phyloP scores from a whole-genome alignment of 2,329 filamentous ascomycete species.

The Colletotrichum graminicola region DNA sequence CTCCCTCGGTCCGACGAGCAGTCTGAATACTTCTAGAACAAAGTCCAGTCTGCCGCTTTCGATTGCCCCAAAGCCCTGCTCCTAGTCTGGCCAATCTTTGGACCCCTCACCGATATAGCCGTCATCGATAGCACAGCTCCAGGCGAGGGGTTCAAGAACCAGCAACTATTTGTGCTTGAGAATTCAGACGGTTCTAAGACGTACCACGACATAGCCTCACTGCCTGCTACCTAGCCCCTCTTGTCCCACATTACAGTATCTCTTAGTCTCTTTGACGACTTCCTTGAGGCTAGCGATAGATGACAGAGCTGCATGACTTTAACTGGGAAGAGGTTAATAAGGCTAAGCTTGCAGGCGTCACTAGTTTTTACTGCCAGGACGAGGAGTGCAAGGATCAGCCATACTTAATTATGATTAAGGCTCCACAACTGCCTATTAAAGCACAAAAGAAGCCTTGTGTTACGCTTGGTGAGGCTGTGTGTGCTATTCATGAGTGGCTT shows the following conservation, averaged over 20 bases:
- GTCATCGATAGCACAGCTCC: conserved; percentile 12
- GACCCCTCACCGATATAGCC: conserved; percentile 5
- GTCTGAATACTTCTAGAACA: conserved; percentile 5
- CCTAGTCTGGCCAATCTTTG: conserved; percentile 20
- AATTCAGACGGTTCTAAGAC: conserved; percentile 5
- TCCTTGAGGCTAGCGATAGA: background rate
- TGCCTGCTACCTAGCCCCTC: conserved; percentile 20
- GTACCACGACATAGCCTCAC: conserved; percentile 11
- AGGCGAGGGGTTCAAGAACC: conserved; percentile 11
- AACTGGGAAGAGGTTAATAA: background rate
- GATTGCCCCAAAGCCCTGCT: conserved; percentile 12
- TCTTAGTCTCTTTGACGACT: conserved; percentile 7
- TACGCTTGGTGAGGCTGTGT: conserved; percentile 6
- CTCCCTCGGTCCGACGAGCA: conserved; percentile 9
- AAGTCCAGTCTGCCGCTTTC: background rate
- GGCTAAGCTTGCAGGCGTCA: background rate
- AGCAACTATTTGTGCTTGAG: conserved; percentile 9
- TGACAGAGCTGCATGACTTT: conserved; percentile 8
- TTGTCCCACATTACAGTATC: conserved; percentile 10
- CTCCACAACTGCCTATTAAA: conserved; percentile 4
- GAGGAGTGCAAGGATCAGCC: conserved; percentile 1
- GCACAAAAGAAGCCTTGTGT: conserved; percentile 11
- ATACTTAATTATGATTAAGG: conserved; percentile 5
- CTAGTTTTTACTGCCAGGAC: conserved; percentile 6
- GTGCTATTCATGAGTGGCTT: conserved; percentile 18